Evolutionary conservation across 1,284 basidiomycete species (phyloP), one percentile per base, ranked within the genome.

Genomic region (Chalciporus piperatoides): DNA sequence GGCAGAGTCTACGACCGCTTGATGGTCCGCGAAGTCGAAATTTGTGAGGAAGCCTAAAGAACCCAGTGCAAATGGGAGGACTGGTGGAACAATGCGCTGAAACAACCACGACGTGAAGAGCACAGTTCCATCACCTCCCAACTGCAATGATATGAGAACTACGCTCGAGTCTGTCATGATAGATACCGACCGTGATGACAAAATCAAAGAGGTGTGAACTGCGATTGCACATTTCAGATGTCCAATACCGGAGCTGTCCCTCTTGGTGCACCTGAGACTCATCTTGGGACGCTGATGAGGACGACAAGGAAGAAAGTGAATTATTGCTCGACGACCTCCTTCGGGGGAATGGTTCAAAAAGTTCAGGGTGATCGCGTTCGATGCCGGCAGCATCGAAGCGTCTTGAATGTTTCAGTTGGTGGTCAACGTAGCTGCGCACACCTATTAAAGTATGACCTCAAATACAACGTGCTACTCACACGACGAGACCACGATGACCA

Each of bases 101-200:
- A 99, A 99, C 30, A 99, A 78, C 97, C 97, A 99, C 4, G 97
- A 99, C 5, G 97, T 97, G 74, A 98, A 99, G 17, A 99, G 80
- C 1, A 99, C 96, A 0, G 97, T 99, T 10, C 97, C 97, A 67
- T 99, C 97, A 14, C 97, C 97, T 40, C 97, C 97, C 52, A 97
- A 86, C 88, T 95, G 54, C 37, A 28, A 24, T 24, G 23, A 41
- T 12, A 59, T 49, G 33, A 56, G 58, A 46, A 53, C 30, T 51
- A 49, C 14, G 37, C 11, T 23, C 41, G 39, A 32, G 3, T 12
- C 53, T 50, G 42, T 40, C 25, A 53, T 39, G 43, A 45, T 11
- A 32, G 35, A 14, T 12, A 75, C 89, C 70, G 61, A 95, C 92
- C 23, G 97, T 99, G 45, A 99, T 79, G 53, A 99, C 97, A 67